Base-by-base conservation (phyloP, 2,329 filamentous ascomycete species). In the Penicillium sp. region DNA sequence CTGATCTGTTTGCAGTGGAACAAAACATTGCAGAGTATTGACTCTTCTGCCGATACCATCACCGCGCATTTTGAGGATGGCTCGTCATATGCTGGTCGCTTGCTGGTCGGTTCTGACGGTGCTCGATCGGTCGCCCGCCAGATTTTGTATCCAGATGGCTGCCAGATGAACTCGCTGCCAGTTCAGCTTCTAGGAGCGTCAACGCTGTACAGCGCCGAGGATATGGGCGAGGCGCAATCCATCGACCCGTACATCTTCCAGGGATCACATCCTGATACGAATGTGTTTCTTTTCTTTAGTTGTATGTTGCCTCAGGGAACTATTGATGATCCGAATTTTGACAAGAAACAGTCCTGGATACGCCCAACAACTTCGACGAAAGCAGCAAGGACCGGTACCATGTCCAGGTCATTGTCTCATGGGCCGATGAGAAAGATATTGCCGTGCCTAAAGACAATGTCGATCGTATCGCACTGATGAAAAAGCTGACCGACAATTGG, bases 171-270 rank as follows among this genome's bases (percentile, higher is more conserved):
- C 34, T 68, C 76, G 5, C 70, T 86, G 8, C 83, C 83, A 1
- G 75, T 85, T 3, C 74, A 81, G 35, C 68, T 84, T 48, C 70
- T 85, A 1, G 83, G 84, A 2, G 74, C 79, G 10, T 81, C 78
- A 43, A 65, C 81, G 6, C 64, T 76, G 0, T 77, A 82, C 37
- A 73, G 77, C 0, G 69, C 75, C 0, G 73, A 77, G 15, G 71
- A 83, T 41, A 75, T 82, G 17, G 68, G 71, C 1, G 76, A 78
- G 0, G 73, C 84, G 2, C 73, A 75, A 5, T 72, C 72, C 1
- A 76, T 85, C 0, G 84, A 87, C 55, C 80, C 84, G 0, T 83
- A 81, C 43, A 83, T 86, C 52, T 76, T 86, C 20, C 83, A 86
- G 53, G 84, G 84, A 0, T 78, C 79, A 0, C 78, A 85, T 39